Base-by-base conservation (phyloP, 306 rosid genomes). In the Urtica urens region DNA sequence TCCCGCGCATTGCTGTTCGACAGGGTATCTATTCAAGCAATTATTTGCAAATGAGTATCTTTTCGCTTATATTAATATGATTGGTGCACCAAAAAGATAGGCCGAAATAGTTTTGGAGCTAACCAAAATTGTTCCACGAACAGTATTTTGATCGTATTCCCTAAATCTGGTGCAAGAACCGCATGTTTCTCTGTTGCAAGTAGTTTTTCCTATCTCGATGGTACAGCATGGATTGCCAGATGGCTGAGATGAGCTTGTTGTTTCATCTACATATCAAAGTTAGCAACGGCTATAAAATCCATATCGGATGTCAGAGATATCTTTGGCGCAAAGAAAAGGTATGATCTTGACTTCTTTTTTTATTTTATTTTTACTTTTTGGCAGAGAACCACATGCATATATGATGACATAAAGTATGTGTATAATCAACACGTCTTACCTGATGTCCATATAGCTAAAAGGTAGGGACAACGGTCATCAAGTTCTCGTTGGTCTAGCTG, bases 61-160 rank as follows among this genome's bases (percentile, higher is more conserved):
- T 42, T 51, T 10, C 21, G 14, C 18, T 6, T 35, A 26, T 57
- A 10, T 4, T 43, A 12, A 37, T 23, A 28, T 25, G 6, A 51
- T 28, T 10, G 37, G 37, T 8, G 7, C 37, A 31, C 37, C 37
- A 8, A 31, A 31, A 31, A 31, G 10, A 31, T 8, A 31, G 1
- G 10, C 37, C 14, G 13, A 10, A 4, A 22, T 11, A 46, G 30
- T 14, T 20, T 22, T 18, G 22, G 12, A 10, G 24, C 79, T 73
- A 48, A 80, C 94, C 78, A 80, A 60, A 62, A 80, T 57, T 55
- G 93, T 78, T 51, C 83, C 93, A 5, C 41, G 63, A 17, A 80
- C 70, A 2, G 59, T 75, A 12, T 62, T 8, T n/a, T n/a, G 15
- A 21, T 52, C 43, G 7, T 58, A 62, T 69, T 76, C 72, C 12